Conservation (phyloP, 192 early-diverging fungal genomes). For the Coemansia javaensis region DNA sequence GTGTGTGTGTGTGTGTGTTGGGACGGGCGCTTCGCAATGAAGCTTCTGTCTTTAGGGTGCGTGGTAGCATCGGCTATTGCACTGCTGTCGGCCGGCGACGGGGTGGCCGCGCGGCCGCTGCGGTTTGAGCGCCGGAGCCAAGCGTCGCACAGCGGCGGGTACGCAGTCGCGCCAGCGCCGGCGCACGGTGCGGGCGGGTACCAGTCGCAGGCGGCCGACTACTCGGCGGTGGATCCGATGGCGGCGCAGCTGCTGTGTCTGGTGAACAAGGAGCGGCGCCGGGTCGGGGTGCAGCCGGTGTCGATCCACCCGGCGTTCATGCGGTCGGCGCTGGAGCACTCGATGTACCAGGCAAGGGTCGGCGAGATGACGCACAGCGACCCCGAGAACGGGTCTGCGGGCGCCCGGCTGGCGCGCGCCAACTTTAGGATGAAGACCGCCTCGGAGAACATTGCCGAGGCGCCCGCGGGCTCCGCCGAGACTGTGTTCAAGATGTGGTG, state of each 20-base stretch:
- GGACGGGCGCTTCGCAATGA: too few species aligned
- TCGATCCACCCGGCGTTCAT: conserved; percentile 28
- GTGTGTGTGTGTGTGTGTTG: too few species aligned
- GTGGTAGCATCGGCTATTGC: conserved; percentile 12
- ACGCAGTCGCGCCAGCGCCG: conserved; percentile 9
- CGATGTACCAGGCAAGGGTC: conserved; percentile 40
- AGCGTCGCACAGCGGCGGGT: conserved; percentile 20
- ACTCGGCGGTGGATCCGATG: conserved; percentile 10
- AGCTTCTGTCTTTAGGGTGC: conserved; percentile 24
- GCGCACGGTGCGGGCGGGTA: too few species aligned
- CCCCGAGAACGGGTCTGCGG: conserved; percentile 23
- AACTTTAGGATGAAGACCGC: conserved; percentile 31
- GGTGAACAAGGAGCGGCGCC: conserved; percentile 42
- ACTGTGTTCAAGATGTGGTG: conserved; percentile 48
- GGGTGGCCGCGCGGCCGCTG: conserved; percentile 22
- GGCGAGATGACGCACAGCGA: conserved; percentile 42
- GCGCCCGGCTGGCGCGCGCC: conserved; percentile 17
- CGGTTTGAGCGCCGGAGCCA: conserved; percentile 44
- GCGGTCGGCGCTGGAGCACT: conserved; percentile 42
- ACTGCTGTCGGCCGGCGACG: conserved; percentile 7
- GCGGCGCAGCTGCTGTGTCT: conserved; percentile 35
- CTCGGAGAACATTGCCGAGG: conserved; percentile 41
- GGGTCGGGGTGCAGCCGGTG: conserved; percentile 17
- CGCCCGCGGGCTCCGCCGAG: conserved; percentile 3
- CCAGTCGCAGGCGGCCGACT: background rate